Conservation (phyloP, 441 rosid genomes). For the Gossypium laxum region DNA sequence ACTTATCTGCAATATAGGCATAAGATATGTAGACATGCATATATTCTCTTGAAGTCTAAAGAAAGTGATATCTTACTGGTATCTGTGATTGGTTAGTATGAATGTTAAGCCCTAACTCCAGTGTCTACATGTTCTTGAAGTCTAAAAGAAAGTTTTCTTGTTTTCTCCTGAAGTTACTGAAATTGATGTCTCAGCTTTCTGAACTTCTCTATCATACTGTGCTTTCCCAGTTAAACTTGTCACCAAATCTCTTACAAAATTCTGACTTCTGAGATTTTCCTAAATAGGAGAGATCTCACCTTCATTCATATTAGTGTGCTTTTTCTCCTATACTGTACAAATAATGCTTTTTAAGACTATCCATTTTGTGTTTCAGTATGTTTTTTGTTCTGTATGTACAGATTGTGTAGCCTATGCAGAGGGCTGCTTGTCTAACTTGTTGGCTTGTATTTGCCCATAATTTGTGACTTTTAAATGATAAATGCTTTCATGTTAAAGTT, state of each 20-base stretch:
- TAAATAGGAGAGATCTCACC: neutral
- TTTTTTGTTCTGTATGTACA: neutral
- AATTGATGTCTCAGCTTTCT: neutral
- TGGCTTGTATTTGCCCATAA: neutral
- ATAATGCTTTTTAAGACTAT: neutral
- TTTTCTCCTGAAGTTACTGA: neutral
- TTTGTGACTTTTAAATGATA: neutral
- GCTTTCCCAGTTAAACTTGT: neutral
- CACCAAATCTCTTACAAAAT: neutral
- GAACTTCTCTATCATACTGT: neutral
- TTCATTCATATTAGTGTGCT: neutral
- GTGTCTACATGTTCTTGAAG: neutral
- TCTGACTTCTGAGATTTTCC: neutral
- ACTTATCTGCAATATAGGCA: neutral
- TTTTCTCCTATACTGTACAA: neutral
- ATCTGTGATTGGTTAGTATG: neutral
- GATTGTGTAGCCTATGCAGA: neutral
- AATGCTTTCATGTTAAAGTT: neutral
- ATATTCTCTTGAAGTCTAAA: too few species aligned
- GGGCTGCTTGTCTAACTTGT: neutral
- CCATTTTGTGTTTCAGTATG: neutral
- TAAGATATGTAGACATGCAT: neutral
- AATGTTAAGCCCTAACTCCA: neutral
- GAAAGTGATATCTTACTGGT: neutral
- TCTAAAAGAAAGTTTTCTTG: neutral